phyloP scores from a whole-genome alignment of 177 flowering plant species.

The Vitis hybrid region DNA sequence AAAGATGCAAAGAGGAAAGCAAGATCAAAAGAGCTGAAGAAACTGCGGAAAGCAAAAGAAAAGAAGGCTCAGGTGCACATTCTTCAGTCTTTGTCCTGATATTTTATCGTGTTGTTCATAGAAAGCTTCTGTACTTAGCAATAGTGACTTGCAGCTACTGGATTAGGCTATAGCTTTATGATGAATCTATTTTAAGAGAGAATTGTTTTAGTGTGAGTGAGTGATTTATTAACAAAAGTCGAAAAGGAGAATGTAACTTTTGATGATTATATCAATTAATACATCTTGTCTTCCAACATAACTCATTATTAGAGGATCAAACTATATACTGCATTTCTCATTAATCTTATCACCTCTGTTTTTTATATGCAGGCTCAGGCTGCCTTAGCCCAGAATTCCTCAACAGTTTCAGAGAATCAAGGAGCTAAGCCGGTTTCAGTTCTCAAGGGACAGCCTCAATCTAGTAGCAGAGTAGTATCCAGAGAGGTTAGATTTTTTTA shows the following conservation, averaged over 20 bases:
- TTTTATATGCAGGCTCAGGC: slow-evolving; percentile 46
- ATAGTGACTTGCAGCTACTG: too few species aligned
- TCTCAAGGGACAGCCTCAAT: slow-evolving; percentile 28
- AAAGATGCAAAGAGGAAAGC: slow-evolving; percentile 98
- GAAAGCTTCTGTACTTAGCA: not conserved
- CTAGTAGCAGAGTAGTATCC: slow-evolving; percentile 32
- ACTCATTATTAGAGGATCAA: too few species aligned
- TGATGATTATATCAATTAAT: too few species aligned
- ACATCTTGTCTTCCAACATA: too few species aligned
- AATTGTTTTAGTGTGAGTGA: too few species aligned
- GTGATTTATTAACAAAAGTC: too few species aligned
- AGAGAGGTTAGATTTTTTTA: slow-evolving; percentile 53
- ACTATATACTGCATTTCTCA: not conserved
- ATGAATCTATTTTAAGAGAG: too few species aligned
- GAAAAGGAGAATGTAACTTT: too few species aligned
- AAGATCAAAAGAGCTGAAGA: slow-evolving; percentile 88
- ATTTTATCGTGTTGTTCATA: not conserved
- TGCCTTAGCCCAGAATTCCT: slow-evolving; percentile 30
- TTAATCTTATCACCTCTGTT: not conserved
- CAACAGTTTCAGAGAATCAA: slow-evolving; percentile 19
- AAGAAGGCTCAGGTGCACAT: slow-evolving; percentile 77
- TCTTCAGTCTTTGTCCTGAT: not conserved
- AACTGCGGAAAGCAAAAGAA: slow-evolving; percentile 76
- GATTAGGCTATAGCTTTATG: too few species aligned
- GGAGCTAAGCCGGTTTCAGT: slow-evolving; percentile 22